These are phyloP conservation scores for Pneumocystis murina DNA, from an alignment of 1,139 yeast species.

Conservation along the genomic window DNA sequence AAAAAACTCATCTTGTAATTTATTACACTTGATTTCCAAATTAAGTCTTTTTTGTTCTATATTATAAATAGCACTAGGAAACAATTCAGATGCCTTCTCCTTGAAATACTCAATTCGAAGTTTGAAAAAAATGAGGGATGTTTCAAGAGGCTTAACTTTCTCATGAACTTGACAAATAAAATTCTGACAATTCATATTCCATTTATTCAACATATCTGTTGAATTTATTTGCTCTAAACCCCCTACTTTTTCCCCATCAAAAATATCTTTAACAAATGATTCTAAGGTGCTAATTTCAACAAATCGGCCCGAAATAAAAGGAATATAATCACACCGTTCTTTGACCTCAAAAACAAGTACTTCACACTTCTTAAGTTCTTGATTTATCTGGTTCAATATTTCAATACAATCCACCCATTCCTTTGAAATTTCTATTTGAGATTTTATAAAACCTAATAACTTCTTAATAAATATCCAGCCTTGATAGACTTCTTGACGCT, in stretches of 20 bases:
- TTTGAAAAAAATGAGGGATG: slow-evolving; percentile 11
- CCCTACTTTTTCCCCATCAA: neutral
- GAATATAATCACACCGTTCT: neutral
- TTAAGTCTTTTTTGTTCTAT: slow-evolving; percentile 2
- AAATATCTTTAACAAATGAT: neutral
- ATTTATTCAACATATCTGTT: neutral
- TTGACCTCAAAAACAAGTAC: neutral
- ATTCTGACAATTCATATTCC: slow-evolving; percentile 2
- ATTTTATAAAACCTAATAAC: neutral
- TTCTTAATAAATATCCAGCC: neutral
- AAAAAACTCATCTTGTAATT: slow-evolving; percentile 4
- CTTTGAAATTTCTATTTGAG: neutral
- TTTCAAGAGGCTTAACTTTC: slow-evolving; percentile 11
- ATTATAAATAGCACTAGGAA: slow-evolving; percentile 5
- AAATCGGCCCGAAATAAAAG: neutral
- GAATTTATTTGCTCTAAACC: neutral
- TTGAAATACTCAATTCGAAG: slow-evolving; percentile 6
- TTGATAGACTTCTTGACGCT: neutral
- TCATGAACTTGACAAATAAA: slow-evolving; percentile 1
- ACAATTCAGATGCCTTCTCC: slow-evolving; percentile 1
- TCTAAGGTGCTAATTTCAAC: neutral
- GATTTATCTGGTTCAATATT: neutral
- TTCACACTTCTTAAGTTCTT: neutral
- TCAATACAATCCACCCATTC: slow-evolving; percentile 1
- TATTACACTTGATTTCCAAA: slow-evolving; percentile 5